Conservation (phyloP, 176 grass and related monocot genomes). For the Ananas comosus region DNA sequence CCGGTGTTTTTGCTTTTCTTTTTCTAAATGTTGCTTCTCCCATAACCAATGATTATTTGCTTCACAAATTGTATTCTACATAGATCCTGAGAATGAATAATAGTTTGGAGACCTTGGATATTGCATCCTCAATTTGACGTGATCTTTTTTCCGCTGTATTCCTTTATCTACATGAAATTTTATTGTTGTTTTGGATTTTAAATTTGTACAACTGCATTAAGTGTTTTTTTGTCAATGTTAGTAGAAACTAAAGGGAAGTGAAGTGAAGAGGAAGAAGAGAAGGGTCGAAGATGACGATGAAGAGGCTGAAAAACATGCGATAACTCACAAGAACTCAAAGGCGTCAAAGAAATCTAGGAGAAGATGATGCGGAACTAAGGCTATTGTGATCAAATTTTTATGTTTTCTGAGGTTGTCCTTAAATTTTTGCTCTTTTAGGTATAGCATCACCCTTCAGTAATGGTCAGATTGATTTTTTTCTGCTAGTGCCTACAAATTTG, state of each 20-base stretch:
- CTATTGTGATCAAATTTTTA: too few relatives aligned
- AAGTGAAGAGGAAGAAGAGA: conserved; percentile 43
- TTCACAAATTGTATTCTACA: too few relatives aligned
- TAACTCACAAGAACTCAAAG: conserved; percentile 21
- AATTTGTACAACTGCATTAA: background rate
- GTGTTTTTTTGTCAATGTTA: background rate
- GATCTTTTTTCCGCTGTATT: too few relatives aligned
- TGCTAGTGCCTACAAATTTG: too few relatives aligned
- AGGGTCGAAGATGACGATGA: conserved; percentile 42
- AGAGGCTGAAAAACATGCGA: conserved; percentile 29
- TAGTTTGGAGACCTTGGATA: too few relatives aligned
- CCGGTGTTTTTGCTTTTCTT: background rate
- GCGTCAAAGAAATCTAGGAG: conserved; percentile 41
- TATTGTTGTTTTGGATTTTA: background rate
- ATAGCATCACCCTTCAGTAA: too few relatives aligned
- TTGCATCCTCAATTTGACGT: too few relatives aligned
- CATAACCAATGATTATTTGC: background rate
- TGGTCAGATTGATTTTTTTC: too few relatives aligned
- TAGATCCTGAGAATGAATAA: too few relatives aligned
- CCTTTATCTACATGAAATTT: background rate
- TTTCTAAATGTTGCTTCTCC: background rate
- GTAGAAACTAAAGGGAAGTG: conserved; percentile 62
- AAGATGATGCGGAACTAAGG: conserved; percentile 19
- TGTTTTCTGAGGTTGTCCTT: too few relatives aligned
- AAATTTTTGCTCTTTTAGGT: too few relatives aligned